Base-by-base conservation (phyloP, 345 rosid species). In the Hevea brasiliensis region DNA sequence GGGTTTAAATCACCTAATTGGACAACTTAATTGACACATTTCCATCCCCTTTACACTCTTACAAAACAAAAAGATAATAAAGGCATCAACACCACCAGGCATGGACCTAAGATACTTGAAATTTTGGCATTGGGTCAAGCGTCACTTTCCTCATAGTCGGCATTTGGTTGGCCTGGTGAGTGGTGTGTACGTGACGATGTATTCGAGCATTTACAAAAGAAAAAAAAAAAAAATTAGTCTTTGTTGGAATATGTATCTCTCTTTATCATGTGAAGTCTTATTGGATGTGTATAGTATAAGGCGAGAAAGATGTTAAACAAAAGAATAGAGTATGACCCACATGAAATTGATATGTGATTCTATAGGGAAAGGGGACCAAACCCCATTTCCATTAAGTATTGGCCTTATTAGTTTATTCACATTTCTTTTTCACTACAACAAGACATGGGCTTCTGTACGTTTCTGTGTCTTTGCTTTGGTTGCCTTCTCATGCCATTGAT, bases 1-100 rank as follows among this genome's bases (percentile, higher is more conserved):
- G 70, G 71, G 69, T 70, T 56, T 71, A 64, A 35, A 61, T 70
- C 64, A 76, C 54, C 75, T 70, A 82, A 83, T 79, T 76, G 79
- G 86, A 74, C 90, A 80, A 70, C 84, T 84, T 84, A 78, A 74
- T 78, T 71, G 87, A 86, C 85, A 82, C 70, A 53, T 74, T 53
- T 67, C 1, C 13, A 7, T 44, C 47, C 13, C 47, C 13, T 44
- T 11, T 7, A 7, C 9, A 44, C 9, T n/a, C n/a, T n/a, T n/a
- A 29, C 56, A 1, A 45, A 10, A 68, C 0, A 71, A 13, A 80
- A 27, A 44, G 8, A 21, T 26, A 54, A 75, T 27, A 56, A 80
- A 78, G 72, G 37, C 58, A 74, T n/a, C n/a, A n/a, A n/a, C n/a
- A n/a, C n/a, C 60, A 32, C 37, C 10, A 45, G 71, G 70, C 71